Evolutionary conservation across 108 stramenopile genomes (phyloP).

Genomic region (Nitzschia palea): DNA sequence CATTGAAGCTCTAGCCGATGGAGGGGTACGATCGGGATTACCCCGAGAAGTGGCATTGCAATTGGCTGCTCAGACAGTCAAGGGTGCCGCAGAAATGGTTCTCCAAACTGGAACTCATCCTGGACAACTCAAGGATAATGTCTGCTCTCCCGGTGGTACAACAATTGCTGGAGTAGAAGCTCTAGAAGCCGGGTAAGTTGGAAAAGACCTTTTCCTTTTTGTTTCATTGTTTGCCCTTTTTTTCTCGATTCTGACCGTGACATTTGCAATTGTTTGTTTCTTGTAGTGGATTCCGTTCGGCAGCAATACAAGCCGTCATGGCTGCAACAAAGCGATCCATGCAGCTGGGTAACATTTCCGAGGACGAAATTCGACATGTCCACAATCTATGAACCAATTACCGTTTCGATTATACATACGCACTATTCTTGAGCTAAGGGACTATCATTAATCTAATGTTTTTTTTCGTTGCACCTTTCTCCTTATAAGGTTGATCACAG

Average conservation of each 20-base stretch:
- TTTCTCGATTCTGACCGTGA: too few relatives aligned
- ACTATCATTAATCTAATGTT: too few relatives aligned
- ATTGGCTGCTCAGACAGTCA: conserved; percentile 94
- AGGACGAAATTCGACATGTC: conserved; percentile 65
- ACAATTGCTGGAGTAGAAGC: conserved; percentile 95
- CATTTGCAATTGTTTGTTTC: too few relatives aligned
- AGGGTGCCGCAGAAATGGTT: conserved; percentile 96
- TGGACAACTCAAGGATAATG: conserved; percentile 88
- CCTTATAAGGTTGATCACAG: too few relatives aligned
- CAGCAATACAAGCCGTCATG: conserved; percentile 72
- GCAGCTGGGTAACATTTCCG: conserved; percentile 72
- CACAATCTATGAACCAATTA: conserved; percentile 73
- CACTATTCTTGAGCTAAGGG: too few relatives aligned
- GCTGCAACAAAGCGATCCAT: conserved; percentile 75
- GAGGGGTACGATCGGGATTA: conserved; percentile 91
- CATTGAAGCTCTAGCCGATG: conserved; percentile 97
- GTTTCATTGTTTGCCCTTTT: too few relatives aligned
- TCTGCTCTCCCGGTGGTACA: conserved; percentile 92
- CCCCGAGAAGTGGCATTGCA: conserved; percentile 81
- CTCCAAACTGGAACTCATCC: conserved; percentile 90
- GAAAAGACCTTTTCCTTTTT: too few relatives aligned
- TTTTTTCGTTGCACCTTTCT: too few relatives aligned
- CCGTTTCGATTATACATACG: too few relatives aligned
- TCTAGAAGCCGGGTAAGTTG: conserved; percentile 81
- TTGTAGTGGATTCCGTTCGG: conserved; percentile 63